phyloP scores from a whole-genome alignment of 2,329 filamentous ascomycete species.

The Fusarium annulatum region DNA sequence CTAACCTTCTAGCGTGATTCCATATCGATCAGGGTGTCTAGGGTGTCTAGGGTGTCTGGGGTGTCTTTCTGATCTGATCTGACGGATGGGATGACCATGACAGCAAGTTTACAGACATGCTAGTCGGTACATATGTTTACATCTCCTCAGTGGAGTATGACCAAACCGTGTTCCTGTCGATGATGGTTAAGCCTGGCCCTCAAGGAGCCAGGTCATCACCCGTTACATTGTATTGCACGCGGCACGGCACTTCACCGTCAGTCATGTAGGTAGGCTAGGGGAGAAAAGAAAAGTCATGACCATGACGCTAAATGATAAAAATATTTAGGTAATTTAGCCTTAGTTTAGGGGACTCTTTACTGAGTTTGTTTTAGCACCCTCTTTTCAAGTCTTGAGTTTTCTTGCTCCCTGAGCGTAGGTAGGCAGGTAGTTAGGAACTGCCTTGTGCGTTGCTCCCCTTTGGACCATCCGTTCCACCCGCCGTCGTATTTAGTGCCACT shows the following conservation, averaged over 20 bases:
- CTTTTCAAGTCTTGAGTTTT: too few relatives aligned
- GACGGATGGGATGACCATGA: slow-evolving; percentile 7
- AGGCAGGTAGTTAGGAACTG: not conserved
- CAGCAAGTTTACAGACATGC: not conserved
- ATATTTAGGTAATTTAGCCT: too few relatives aligned
- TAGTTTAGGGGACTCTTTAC: too few relatives aligned
- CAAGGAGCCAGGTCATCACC: not conserved
- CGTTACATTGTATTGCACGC: not conserved
- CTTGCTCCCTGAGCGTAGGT: too few relatives aligned
- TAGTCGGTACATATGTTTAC: not conserved
- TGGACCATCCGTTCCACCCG: not conserved
- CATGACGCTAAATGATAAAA: too few relatives aligned
- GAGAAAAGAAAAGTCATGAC: too few relatives aligned
- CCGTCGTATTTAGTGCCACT: slow-evolving; percentile 13
- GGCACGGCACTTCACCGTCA: not conserved
- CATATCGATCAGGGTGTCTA: slow-evolving; percentile 3
- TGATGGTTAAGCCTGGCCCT: not conserved
- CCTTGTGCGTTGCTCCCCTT: not conserved
- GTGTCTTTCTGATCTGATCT: not conserved
- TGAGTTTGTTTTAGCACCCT: too few relatives aligned
- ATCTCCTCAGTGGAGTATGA: slow-evolving; percentile 2
- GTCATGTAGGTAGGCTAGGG: not conserved
- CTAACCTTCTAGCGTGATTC: slow-evolving; percentile 22
- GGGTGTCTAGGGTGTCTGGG: not conserved
- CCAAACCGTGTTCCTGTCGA: not conserved